phyloP scores from a whole-genome alignment of 2,329 filamentous ascomycete species.

The Setomelanomma holmii region DNA sequence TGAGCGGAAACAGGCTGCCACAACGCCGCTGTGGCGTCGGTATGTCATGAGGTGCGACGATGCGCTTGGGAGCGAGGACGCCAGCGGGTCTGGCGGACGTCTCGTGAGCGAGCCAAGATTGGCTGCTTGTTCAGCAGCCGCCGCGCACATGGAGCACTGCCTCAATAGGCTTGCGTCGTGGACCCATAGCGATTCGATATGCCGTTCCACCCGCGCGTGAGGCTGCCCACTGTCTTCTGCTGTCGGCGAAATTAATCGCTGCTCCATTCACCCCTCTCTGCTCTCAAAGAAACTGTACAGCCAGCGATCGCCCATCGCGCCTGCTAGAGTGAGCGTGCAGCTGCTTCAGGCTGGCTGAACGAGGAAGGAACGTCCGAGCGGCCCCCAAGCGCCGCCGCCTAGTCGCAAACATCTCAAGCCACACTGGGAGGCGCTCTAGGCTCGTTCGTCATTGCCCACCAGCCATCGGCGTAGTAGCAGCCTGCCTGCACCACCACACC shows the following conservation, averaged over 20 bases:
- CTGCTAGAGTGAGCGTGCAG: background rate
- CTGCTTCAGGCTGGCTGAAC: background rate
- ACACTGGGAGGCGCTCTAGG: no score
- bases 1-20: background rate
- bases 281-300: background rate
- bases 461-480: slow-evolving; percentile 10
- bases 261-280: no score
- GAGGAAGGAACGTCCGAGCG: slow-evolving; percentile 1
- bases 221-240: slow-evolving; percentile 5
- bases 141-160: slow-evolving; percentile 4
- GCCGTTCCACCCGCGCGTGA: slow-evolving; percentile 14
- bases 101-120: background rate
- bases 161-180: slow-evolving; percentile 12
- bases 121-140: slow-evolving; percentile 5
- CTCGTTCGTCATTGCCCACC: no score
- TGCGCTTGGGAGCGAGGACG: background rate
- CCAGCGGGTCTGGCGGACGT: background rate
- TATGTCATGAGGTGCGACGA: background rate
- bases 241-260: slow-evolving; percentile 3
- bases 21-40: slow-evolving; percentile 2
- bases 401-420: slow-evolving; percentile 15
- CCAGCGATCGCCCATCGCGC: slow-evolving; percentile 1
- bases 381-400: background rate
- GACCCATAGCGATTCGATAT: slow-evolving; percentile 6
- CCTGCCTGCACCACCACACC: slow-evolving; percentile 2